Evolutionary conservation across 2,329 filamentous ascomycete species (phyloP), one percentile per base, ranked within the genome.

Genomic region (Coniochaeta pulveracea): DNA sequence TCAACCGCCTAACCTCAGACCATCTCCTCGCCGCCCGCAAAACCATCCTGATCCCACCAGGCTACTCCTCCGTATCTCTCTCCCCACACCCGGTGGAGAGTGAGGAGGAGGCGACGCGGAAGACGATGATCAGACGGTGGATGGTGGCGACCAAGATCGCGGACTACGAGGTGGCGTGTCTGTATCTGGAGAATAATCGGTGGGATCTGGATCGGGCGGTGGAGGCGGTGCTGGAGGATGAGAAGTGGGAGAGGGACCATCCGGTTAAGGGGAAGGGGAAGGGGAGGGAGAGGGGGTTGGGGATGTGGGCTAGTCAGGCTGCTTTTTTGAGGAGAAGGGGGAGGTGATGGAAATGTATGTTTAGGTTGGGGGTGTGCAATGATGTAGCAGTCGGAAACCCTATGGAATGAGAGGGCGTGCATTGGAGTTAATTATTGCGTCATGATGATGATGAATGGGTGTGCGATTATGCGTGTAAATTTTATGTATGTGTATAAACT

Each of bases 81-180:
- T 83, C 76, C 28, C 80, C 82, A 2, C 61, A 69, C 18, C 82
- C 83, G 0, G 46, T 83, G n/a, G 80, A 82, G 34, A 75, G 78
- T 30, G 81, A 85, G 48, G 79, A 81, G 28, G 82, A 85, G 47
- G 78, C 83, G 55, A 61, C 69, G 32, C 68, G 76, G 40, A 88
- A 84, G 56, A 66, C 61, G 12, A 78, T 77, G 48, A 66, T 89
- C 21, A 66, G 84, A 26, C 71, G 80, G 40, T 89, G 80, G 64
- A 88, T 88, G 83, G 75, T 85, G 3, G 66, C 68, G 2, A 84
- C 78, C 57, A 89, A 89, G 51, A 79, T 84, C 18, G 61, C 72
- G 16, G 80, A 88, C 62, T 88, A 77, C 57, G 79, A 85, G 49
- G 63, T 85, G 33, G 84, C 84, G 2, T 52, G 82, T 18, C 51